Evolutionary conservation across 192 early-diverging fungal species (phyloP), one percentile per base, ranked within the genome.

Genomic region (Linnemannia zychae): DNA sequence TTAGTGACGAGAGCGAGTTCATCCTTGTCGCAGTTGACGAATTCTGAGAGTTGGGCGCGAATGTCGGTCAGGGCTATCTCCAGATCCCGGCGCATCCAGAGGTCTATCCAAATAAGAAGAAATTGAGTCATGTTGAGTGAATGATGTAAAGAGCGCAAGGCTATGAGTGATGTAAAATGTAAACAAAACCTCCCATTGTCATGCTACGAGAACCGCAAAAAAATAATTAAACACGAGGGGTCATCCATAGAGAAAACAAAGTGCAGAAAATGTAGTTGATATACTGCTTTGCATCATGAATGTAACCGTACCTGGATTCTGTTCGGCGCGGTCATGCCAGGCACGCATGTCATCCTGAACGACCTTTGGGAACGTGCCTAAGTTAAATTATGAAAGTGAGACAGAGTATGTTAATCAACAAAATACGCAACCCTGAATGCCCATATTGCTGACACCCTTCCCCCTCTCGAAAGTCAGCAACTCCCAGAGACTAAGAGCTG

Each of bases 1-100:
- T 94, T 94, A n/a, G 37, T 74, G 2, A 93, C 88, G 69, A 94
- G 90, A 44, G 87, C 92, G 18, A 94, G 34, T 38, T 94, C 91
- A 6, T 91, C 82, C 34, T 79, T 72, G 50, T 90, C 88, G 40
- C 88, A 88, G 57, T 92, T 87, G 28, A 94, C 66, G 20, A 94
- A 69, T 4, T 80, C 67, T 22, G 87, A 88, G 5, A 92, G 72
- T 3, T 82, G 46, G 34, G 80, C 22, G n/a, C 86, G 81, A 28
- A 87, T 86, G 36, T 81, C 78, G 3, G 67, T 28, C 24, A 92
- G 66, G 6, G 74, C 74, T 0, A 37, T 6, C 52, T 77, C 77
- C 74, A 91, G 71, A 7, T 89, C 84, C 16, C 89, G 78, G 18
- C 91, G 88, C 38, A 89, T 87, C 84, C 88, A 94, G 28, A 71